These are phyloP conservation scores for Marasmius tenuissimus DNA, from an alignment of 1,284 basidiomycete species.

Conservation along the genomic window DNA sequence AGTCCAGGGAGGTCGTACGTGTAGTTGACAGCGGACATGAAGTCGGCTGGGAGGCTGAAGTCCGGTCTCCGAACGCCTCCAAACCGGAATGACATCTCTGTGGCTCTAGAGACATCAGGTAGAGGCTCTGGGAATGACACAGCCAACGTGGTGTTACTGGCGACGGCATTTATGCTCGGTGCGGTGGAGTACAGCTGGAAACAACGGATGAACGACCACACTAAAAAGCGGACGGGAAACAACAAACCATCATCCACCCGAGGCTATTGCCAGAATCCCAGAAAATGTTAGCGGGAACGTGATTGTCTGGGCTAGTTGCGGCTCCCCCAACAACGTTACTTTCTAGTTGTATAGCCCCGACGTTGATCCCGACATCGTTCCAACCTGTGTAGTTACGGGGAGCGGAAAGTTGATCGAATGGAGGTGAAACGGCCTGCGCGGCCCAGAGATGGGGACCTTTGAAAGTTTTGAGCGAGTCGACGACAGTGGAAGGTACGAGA, in stretches of 20 bases:
- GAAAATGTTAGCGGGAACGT: conserved; percentile 23
- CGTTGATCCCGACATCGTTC: conserved; percentile 25
- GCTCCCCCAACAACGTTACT: conserved; percentile 25
- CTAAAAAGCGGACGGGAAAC: background rate
- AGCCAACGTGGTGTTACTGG: conserved; percentile 19
- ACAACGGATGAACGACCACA: background rate
- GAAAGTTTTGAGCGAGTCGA: conserved; percentile 8
- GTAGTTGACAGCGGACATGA: conserved; percentile 16
- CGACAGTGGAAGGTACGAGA: conserved; percentile 2
- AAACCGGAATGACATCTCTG: conserved; percentile 25
- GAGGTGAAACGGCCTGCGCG: conserved; percentile 27
- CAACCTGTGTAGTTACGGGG: conserved; percentile 30
- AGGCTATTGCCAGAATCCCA: conserved; percentile 19
- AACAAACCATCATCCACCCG: conserved; percentile 17
- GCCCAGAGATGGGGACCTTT: conserved; percentile 15
- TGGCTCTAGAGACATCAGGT: conserved; percentile 17
- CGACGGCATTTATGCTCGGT: conserved; percentile 24
- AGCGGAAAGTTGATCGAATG: conserved; percentile 22
- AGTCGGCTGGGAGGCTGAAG: conserved; percentile 16
- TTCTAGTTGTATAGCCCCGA: conserved; percentile 28
- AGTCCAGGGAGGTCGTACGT: conserved; percentile 23
- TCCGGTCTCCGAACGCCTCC: conserved; percentile 16
- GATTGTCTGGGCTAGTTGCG: conserved; percentile 22
- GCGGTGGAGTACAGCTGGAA: conserved; percentile 25
- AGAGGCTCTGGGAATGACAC: conserved; percentile 28